Evolutionary conservation across 1,284 basidiomycete genomes (phyloP).

Genomic region (Sporisorium reilianum): DNA sequence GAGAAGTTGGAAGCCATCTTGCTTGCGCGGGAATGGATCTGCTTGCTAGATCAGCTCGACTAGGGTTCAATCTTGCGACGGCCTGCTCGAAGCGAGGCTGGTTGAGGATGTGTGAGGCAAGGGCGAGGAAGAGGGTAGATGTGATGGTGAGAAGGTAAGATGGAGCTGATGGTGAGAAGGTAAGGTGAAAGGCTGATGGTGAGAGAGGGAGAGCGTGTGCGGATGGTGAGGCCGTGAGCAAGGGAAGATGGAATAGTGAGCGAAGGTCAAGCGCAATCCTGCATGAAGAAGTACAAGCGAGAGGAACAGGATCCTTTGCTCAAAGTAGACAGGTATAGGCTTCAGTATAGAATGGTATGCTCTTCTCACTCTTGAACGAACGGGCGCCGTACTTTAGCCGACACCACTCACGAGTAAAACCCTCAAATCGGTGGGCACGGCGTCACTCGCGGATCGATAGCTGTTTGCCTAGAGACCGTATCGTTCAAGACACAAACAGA

Average conservation of each 20-base stretch:
- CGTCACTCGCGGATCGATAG: background rate
- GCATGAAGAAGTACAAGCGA: background rate
- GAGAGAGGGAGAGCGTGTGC: background rate
- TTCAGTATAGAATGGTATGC: background rate
- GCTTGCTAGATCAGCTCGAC: background rate
- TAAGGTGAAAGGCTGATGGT: background rate
- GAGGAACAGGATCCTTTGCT: background rate
- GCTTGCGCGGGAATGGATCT: background rate
- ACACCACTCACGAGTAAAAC: background rate
- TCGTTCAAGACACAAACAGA: background rate
- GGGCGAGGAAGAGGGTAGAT: background rate
- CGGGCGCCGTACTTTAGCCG: background rate
- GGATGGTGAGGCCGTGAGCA: background rate
- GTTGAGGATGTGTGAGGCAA: background rate
- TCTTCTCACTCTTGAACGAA: background rate
- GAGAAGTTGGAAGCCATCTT: constrained; percentile 33
- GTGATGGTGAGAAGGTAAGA: background rate
- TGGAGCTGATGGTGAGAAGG: background rate
- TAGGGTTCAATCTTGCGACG: background rate
- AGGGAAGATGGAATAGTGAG: background rate
- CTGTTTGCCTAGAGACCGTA: background rate
- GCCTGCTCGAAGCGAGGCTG: background rate
- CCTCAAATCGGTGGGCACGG: background rate
- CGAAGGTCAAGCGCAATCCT: background rate
- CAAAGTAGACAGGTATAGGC: background rate